Base-by-base conservation (phyloP, 108 stramenopile genomes). In the Fistulifera pelliculosa region DNA sequence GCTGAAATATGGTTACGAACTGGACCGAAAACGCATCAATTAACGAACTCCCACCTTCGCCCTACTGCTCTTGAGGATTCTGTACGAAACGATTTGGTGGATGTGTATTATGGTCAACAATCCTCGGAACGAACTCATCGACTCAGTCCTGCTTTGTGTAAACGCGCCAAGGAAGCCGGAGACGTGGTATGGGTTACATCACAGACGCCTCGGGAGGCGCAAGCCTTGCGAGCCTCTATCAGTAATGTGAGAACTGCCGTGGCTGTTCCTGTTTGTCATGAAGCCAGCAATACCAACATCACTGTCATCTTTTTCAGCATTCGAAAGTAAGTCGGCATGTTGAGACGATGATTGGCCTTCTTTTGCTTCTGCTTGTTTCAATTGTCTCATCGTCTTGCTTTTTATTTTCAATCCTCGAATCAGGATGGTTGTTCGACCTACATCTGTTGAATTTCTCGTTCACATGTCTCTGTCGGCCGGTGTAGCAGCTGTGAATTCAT, bases 1-100 rank as follows among this genome's bases (percentile, higher is more conserved):
- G 87, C 92, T 49, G 92, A 93, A 77, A 82, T 93, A 80, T 93
- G 92, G 92, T 72, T 93, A 17, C 80, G 92, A 18, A 93, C 87
- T n/a, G 92, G 92, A 10, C 81, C 76, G 60, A 93, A 93, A 53
- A 89, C 85, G 8, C 92, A 93, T 61, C 92, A 93, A 62, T 69
- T 93, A 27, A 89, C 85, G 47, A 82, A 87, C 65, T 83, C 81
- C 14, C 87, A 90, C 61, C 61, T 93, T 2, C 64, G 87, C 19
- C 81, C 83, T 7, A 81, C 87, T 10, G 85, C 87, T 5, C 67
- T 93, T 27, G 80, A 87, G 27, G 84, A 86, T 54, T 67, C 65
- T 8, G 69, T 83, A 1, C 75, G 89, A 10, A 75, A 76, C 38
- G 78, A 93, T 38, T 58, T 93, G 12, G 85, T 89, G 8, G 92